These are phyloP conservation scores for Candida ascalaphidarum DNA, from an alignment of 805 yeast genomes.

Conservation along the genomic window DNA sequence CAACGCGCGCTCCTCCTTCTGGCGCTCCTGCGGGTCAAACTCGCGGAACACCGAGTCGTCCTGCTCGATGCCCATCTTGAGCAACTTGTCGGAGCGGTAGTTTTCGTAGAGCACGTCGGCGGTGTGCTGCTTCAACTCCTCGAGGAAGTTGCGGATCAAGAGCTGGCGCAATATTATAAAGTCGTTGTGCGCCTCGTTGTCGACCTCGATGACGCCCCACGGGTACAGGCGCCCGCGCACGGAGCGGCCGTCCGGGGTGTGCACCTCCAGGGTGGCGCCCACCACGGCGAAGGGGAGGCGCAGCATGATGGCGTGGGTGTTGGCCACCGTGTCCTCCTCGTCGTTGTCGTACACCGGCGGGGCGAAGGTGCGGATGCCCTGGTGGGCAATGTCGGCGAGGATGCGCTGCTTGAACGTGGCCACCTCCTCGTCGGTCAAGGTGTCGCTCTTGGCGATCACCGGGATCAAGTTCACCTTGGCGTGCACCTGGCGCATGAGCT, in stretches of 20 bases:
- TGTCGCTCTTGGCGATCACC: conserved; percentile 89
- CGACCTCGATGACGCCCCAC: conserved; percentile 96
- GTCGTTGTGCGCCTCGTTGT: conserved; percentile 89
- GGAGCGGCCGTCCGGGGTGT: conserved; percentile 59
- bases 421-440: conserved; percentile 82
- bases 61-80: conserved; percentile 79
- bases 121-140: conserved; percentile 87
- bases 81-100: conserved; percentile 79
- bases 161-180: conserved; percentile 83
- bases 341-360: conserved; percentile 76
- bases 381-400: conserved; percentile 64
- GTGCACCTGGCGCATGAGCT: conserved; percentile 80
- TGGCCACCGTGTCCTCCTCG: conserved; percentile 72
- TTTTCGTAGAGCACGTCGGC: conserved; percentile 70
- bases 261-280: conserved; percentile 72
- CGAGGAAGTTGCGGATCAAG: conserved; percentile 82
- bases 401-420: conserved; percentile 67
- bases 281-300: conserved; percentile 89
- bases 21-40: conserved; percentile 86
- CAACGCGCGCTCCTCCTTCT: conserved; percentile 85
- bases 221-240: conserved; percentile 94
- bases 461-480: conserved; percentile 92
- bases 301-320: conserved; percentile 57
- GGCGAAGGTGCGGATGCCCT: conserved; percentile 62
- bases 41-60: conserved; percentile 90